Evolutionary conservation across 768 basidiomycete species (phyloP), one percentile per base, ranked within the genome.

Genomic region (Naganishia vaughanmartiniae): DNA sequence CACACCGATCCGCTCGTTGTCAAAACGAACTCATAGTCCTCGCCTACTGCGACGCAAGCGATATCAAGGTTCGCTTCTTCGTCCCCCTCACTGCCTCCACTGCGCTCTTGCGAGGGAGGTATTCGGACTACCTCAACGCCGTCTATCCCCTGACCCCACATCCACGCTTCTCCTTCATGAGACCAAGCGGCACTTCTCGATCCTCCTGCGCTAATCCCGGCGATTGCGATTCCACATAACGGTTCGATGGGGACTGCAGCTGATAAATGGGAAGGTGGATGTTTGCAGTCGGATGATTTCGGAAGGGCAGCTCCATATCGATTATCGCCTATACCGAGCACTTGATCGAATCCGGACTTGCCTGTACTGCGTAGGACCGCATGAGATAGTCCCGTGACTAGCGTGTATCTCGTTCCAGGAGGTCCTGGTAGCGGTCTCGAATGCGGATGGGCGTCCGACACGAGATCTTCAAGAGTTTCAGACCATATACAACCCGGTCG

Each of bases 91-190:
- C 15, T 45, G 5, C 42, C 60, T 21, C 39, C 36, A 45, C 42
- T 4, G 21, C 21, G 21, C 19, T 36, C 55, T 24, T 26, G 46
- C 26, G 14, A 1, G 1, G 26, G 17, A 21, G 65, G 48, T 26
- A 69, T 17, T 15, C 34, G 36, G 24, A 69, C 57, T 6, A 9
- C 30, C 12, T 60, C 56, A 34, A 69, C 2, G 17, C 68, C 68
- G 24, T 69, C 68, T 10, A 69, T 60, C n/a, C 57, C 68, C 21
- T 57, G 26, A n/a, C 68, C 68, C 68, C 68, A 69, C 12, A 69
- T 69, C 68, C 68, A 69, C 2, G 39, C 55, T 53, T 69, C 68
- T 21, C 68, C 68, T 21, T 56, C 56, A 28, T 34, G 12, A 3
- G 42, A 46, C 56, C 55, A 39, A 17, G 31, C 55, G 2, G 36